These are phyloP conservation scores for Neurospora sp. DNA, from an alignment of 495 filamentous ascomycete species.

Conservation along the genomic window DNA sequence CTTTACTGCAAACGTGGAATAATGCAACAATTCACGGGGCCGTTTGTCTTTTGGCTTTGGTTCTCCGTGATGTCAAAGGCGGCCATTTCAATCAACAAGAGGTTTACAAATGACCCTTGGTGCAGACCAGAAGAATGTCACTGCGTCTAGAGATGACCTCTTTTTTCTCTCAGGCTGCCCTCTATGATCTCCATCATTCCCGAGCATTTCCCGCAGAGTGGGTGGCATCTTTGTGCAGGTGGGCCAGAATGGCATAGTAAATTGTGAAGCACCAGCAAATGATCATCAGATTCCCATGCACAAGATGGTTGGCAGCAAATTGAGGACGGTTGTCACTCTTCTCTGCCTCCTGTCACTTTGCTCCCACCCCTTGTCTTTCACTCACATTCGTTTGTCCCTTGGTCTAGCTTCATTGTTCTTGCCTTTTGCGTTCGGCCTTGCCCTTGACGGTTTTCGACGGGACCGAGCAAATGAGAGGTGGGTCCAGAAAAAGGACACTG, in stretches of 20 bases:
- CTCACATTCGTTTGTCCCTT: not conserved
- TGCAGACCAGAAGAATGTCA: not conserved
- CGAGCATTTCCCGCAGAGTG: not conserved
- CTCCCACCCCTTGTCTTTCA: not conserved
- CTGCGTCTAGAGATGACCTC: not conserved
- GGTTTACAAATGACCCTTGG: not conserved
- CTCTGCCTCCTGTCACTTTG: not conserved
- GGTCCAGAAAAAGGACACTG: not conserved
- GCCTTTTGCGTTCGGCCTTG: not conserved
- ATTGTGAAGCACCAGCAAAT: not conserved
- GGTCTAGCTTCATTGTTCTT: not conserved
- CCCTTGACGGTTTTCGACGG: not conserved
- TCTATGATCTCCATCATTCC: not conserved
- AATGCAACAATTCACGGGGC: not conserved
- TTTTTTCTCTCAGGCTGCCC: not conserved
- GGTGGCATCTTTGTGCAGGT: not conserved
- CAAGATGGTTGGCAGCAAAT: not conserved
- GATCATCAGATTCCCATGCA: not conserved
- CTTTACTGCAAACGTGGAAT: not conserved
- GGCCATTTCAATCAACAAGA: not conserved
- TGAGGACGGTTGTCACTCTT: not conserved
- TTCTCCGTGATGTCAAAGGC: not conserved
- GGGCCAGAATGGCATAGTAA: not conserved
- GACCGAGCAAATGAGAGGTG: not conserved
- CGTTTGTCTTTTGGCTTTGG: not conserved